Evolutionary conservation across 1,139 yeast genomes (phyloP).

Genomic region (Meyerozyma guilliermondii): DNA sequence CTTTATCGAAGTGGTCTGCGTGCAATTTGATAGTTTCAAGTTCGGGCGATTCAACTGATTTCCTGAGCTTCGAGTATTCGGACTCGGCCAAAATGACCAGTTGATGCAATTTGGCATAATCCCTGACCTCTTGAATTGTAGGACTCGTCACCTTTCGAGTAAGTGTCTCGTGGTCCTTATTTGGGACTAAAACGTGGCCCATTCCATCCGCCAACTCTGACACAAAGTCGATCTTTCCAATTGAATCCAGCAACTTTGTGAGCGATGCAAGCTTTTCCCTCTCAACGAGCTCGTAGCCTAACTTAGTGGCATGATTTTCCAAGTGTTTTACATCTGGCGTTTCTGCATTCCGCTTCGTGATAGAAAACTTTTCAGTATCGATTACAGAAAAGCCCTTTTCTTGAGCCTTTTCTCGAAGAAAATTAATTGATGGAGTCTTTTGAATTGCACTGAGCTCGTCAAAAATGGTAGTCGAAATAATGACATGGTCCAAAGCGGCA

Average conservation of each 20-base stretch:
- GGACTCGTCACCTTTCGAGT: slow-evolving; percentile 5
- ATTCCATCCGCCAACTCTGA: background rate
- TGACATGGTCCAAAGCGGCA: background rate
- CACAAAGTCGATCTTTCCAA: background rate
- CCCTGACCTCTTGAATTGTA: slow-evolving; percentile 11
- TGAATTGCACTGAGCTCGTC: slow-evolving; percentile 8
- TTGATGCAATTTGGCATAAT: slow-evolving; percentile 19
- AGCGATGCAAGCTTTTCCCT: background rate
- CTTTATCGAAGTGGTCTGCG: background rate
- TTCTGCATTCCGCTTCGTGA: background rate
- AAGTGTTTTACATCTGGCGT: slow-evolving; percentile 18
- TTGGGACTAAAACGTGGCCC: slow-evolving; percentile 12
- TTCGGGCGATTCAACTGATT: background rate
- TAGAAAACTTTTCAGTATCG: slow-evolving; percentile 1
- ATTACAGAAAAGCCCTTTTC: background rate
- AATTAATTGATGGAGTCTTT: slow-evolving; percentile 4
- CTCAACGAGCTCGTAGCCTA: slow-evolving; percentile 8
- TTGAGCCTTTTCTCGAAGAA: slow-evolving; percentile 14
- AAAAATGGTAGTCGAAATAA: slow-evolving; percentile 8
- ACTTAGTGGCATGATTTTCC: slow-evolving; percentile 14
- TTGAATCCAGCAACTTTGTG: background rate
- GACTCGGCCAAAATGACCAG: background rate
- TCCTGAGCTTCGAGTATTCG: background rate
- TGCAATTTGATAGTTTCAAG: background rate
- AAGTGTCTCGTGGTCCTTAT: slow-evolving; percentile 15